A percentile compares a stretch with the other conserved stretches of the same genome.
Evolutionary conservation across 2,329 filamentous ascomycete species (phyloP).

Genomic region (Cladosporium sp.): DNA sequence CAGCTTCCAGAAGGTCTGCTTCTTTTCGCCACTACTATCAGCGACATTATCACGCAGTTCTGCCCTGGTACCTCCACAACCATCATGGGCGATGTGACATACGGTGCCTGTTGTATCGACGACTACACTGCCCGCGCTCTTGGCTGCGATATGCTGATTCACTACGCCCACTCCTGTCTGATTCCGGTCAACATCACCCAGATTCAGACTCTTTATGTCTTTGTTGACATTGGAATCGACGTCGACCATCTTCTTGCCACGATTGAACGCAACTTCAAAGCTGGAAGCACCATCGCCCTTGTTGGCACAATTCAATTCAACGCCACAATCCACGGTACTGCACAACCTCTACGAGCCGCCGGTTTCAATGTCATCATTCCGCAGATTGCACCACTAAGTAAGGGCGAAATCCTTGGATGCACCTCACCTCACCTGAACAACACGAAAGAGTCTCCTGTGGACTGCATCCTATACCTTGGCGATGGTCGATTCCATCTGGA

Average conservation of each 20-base stretch:
- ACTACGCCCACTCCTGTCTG: slow-evolving; percentile 95
- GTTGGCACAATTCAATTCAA: slow-evolving; percentile 99
- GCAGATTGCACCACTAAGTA: slow-evolving; percentile 88
- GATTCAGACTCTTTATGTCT: slow-evolving; percentile 96
- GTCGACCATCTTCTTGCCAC: slow-evolving; percentile 82
- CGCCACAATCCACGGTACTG: slow-evolving; percentile 86
- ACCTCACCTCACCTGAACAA: slow-evolving; percentile 74
- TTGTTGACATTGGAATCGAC: slow-evolving; percentile 97
- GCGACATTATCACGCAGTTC: slow-evolving; percentile 92
- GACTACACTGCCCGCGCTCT: slow-evolving; percentile 95
- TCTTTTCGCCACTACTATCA: slow-evolving; percentile 95
- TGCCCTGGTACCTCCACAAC: slow-evolving; percentile 88
- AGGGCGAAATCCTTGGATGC: slow-evolving; percentile 96
- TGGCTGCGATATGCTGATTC: slow-evolving; percentile 89
- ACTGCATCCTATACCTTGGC: slow-evolving; percentile 84
- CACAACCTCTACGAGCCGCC: slow-evolving; percentile 73
- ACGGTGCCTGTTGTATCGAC: slow-evolving; percentile 97
- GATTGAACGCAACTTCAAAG: slow-evolving; percentile 81
- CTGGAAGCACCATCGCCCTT: slow-evolving; percentile 84
- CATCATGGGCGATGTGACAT: slow-evolving; percentile 99
- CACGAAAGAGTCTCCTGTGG: slow-evolving; percentile 57
- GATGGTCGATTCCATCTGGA: slow-evolving; percentile 96
- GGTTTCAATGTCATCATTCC: slow-evolving; percentile 86
- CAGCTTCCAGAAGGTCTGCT: slow-evolving; percentile 96
- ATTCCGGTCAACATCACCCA: slow-evolving; percentile 96